Percentiles rank a stretch among this genome's conserved stretches.
These are phyloP conservation scores for Podochytrium sp. DNA, from an alignment of 192 early-diverging fungal species.

Conservation along the genomic window DNA sequence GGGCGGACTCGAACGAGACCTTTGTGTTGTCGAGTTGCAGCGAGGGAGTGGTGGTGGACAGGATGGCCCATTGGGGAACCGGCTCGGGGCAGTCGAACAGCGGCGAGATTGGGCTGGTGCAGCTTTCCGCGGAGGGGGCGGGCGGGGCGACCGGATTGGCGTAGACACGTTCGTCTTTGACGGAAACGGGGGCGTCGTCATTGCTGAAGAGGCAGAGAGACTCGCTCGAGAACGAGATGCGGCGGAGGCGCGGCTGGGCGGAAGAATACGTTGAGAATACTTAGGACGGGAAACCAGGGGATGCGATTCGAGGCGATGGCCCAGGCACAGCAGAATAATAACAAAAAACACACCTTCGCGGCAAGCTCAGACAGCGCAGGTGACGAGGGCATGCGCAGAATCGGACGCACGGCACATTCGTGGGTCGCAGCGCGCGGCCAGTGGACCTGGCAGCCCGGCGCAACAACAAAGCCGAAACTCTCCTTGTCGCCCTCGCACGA, in stretches of 20 bases:
- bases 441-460: too few species aligned
- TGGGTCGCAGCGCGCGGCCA: too few species aligned
- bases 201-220: conserved; percentile 14
- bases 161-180: background rate
- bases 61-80: background rate
- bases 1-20: conserved; percentile 24
- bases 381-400: conserved; percentile 7
- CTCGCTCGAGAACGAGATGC: conserved; percentile 15
- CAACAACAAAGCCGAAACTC: too few species aligned
- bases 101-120: background rate
- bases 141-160: background rate
- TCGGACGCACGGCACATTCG: too few species aligned
- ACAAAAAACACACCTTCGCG: background rate
- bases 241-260: background rate
- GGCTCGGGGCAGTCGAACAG: too few species aligned
- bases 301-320: background rate
- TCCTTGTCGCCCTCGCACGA: too few species aligned
- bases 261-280: too few species aligned
- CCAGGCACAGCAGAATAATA: background rate
- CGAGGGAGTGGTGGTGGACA: conserved; percentile 26
- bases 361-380: background rate
- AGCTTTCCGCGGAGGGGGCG: background rate
- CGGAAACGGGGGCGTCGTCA: conserved; percentile 9
- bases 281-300: background rate
- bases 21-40: background rate